Evolutionary conservation across 345 rosid genomes (phyloP), one percentile per base, ranked within the genome.

Genomic region (Luvunga scandens): DNA sequence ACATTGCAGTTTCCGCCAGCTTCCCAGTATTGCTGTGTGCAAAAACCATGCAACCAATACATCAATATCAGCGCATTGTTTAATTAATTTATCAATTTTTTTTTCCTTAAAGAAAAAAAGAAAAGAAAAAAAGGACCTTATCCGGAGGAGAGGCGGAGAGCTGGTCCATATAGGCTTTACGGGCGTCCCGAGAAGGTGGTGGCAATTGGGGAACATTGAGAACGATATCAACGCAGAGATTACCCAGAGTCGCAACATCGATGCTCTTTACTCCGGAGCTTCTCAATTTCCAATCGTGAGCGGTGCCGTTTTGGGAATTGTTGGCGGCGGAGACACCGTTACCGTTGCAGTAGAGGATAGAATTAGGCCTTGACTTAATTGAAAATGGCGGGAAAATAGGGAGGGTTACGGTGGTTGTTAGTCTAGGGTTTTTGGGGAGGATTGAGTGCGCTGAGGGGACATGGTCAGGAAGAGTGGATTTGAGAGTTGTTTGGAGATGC

Each of bases 1-100:
- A 92, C 82, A 84, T 96, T 96, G 88, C 98, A 94, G 83, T 96
- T 96, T 25, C 99, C 99, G 60, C 98, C 99, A 71, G 98, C 99
- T 89, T 96, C 99, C 99, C 98, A 96, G 69, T 77, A 88, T 82
- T 79, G 81, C 97, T 93, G 77, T 48, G 61, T 61, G 39, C 79
- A 76, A 78, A 78, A 83, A 71, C 72, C 76, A 31, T 12, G 59
- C 30, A 78, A 59, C 55, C 57, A 75, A 66, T 22, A 22, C 16
- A 69, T 19, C 67, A 64, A 18, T 33, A 36, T 50, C 78, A 73
- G n/a, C 36, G 73, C 27, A 50, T 30, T 27, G 21, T 60, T n/a
- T 33, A 65, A 34, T 33, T 7, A 65, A 34, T 65, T 18, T 4
- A 19, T 42, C 22, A 72, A 39, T 16, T 27, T 55, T 45, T 39